Base-by-base conservation (phyloP, 2,329 filamentous ascomycete species). In the Xylaria sp. region DNA sequence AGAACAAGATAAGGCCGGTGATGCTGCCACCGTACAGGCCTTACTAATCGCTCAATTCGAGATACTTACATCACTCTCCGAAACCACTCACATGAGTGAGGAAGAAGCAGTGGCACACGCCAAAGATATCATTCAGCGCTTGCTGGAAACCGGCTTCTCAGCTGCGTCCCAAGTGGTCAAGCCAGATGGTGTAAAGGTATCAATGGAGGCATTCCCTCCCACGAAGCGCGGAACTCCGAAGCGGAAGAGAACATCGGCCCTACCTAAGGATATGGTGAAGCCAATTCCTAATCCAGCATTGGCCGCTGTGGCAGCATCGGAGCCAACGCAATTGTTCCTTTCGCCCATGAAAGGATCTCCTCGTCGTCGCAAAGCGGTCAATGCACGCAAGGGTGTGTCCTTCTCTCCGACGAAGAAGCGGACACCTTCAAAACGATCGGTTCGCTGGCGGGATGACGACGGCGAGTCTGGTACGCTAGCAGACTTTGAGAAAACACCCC, bases 41-140 rank as follows among this genome's bases (percentile, higher is more conserved):
- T 83, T 99, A 56, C 85, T 98, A 10, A 89, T 90, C 54, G 92
- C 94, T 11, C 94, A 98, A 71, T 96, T 99, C 69, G 93, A 97
- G 71, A 94, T 93, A 2, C 85, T 98, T 63, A 83, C 91, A 4
- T 92, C 93, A 0, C 85, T 99, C 55, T 87, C 90, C 56, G 90
- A 92, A 67, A 91, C 95, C 23, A 85, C 94, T 68, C 82, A 85
- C 35, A 92, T 98, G 88, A 89, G 85, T 60, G 92, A 96, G 73
- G 87, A 90, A 33, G 90, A 96, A 64, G 95, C 94, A 1, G 85
- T 97, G 1, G 81, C 89, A 15, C 88, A 91, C 58, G 95, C 93
- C 25, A 92, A 90, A 73, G 83, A 82, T 21, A 88, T 93, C 47
- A 87, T 99, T 52, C 84, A 86, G 60, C 89, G 90, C 61, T 85